Evolutionary conservation across 2,329 filamentous ascomycete genomes (phyloP), one percentile per base, ranked within the genome.

Genomic region (Fusarium sterilihyphosum): DNA sequence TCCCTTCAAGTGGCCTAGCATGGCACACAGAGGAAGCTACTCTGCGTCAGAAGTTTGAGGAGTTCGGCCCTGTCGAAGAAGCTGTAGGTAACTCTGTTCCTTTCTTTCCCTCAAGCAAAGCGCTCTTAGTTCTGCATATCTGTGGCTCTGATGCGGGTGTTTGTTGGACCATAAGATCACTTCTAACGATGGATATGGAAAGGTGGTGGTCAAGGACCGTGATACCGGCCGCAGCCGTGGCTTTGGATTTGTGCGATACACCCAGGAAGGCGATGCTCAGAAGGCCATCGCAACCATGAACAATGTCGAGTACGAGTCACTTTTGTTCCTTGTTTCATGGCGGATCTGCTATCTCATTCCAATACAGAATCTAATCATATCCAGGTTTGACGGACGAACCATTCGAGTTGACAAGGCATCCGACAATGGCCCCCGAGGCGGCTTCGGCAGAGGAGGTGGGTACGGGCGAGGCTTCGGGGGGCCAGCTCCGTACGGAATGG

Each of bases 181-280:
- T 70, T 71, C 74, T 79, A 77, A 79, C 62, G 53, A 64, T 49
- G 65, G 52, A 63, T 41, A 43, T 66, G 58, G 53, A 57, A 72
- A 98, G 96, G 94, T 98, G 73, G 96, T 99, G 77, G 95, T 98
- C 80, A 98, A 98, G 87, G 96, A 99, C 84, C 94, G 95, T 80
- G 96, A 98, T 82, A 98, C 96, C 80, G 94, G 94, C 79, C 94
- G 96, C 83, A 98, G 95, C 88, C 94, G 96, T 83, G 96, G 96
- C 70, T 99, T 98, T 83, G 96, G 96, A 54, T 98, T 98, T 83
- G 96, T 99, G 74, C 93, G 95, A 78, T 99, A 96, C 85, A 86
- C 90, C 59, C 90, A 91, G 75, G 94, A 95, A 75, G 85, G 87
- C 52, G 93, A 95, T 83, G 94, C 94, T 72, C 91, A 95, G 80